Percentiles rank a stretch among this genome's conserved stretches.
phyloP scores from a whole-genome alignment of 192 early-diverging fungal species.

The Neocallimastix lanati region DNA sequence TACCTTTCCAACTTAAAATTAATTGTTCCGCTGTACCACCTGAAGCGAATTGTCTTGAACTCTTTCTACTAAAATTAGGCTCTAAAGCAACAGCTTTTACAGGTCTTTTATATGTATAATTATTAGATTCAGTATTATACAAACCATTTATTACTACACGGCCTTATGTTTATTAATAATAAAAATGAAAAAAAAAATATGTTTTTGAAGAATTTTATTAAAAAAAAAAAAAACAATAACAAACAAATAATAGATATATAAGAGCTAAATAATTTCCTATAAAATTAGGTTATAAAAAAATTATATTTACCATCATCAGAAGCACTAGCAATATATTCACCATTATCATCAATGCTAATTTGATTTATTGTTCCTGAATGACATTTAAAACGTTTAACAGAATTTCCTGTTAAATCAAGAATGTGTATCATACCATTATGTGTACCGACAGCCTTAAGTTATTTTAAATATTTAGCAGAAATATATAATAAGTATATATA shows the following conservation, averaged over 20 bases:
- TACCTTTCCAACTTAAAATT: slow-evolving; percentile 65
- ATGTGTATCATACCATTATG: slow-evolving; percentile 3
- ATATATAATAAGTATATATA: no score
- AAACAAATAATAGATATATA: no score
- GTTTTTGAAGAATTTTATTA: neutral
- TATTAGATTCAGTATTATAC: slow-evolving; percentile 47
- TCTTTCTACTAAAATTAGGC: slow-evolving; percentile 60
- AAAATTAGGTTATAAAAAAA: no score
- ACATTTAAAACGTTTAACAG: slow-evolving; percentile 18
- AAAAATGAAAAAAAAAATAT: neutral
- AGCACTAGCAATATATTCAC: slow-evolving; percentile 81
- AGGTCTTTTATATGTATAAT: slow-evolving; percentile 67
- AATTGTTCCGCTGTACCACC: slow-evolving; percentile 84
- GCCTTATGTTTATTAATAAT: neutral
- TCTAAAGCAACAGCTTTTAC: slow-evolving; percentile 79
- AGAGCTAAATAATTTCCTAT: no score
- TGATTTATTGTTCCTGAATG: slow-evolving; percentile 72
- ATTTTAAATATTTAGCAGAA: neutral
- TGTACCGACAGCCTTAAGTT: slow-evolving; percentile 1
- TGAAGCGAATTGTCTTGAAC: slow-evolving; percentile 59
- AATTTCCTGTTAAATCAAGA: slow-evolving; percentile 3
- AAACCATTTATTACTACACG: slow-evolving; percentile 63
- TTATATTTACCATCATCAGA: slow-evolving; percentile 64
- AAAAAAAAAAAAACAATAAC: no score
- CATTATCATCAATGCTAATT: slow-evolving; percentile 63